Percentiles rank a stretch among this genome's conserved stretches.
These are phyloP conservation scores for Aaosphaeria arxii DNA, from an alignment of 2,329 filamentous ascomycete species.

Conservation along the genomic window DNA sequence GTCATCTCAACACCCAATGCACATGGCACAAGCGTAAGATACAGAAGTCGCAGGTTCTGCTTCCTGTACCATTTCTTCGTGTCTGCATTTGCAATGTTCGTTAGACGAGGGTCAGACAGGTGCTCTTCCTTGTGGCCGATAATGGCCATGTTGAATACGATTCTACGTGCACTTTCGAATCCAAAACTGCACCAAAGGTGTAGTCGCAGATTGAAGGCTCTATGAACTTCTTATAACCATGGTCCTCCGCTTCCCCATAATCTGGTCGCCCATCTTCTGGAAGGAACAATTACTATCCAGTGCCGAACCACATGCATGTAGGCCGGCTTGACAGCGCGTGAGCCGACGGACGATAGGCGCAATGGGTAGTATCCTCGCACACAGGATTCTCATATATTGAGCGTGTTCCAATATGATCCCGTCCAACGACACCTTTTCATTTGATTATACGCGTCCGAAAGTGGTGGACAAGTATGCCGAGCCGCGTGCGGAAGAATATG, in stretches of 20 bases:
- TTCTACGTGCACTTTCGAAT: not conserved
- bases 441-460: not conserved
- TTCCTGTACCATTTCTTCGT: not conserved
- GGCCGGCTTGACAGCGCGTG: not conserved
- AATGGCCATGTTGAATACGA: not conserved
- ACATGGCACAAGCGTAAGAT: not conserved
- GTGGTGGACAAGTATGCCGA: not conserved
- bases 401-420: not conserved
- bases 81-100: not conserved
- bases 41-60: not conserved
- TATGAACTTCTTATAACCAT: not conserved
- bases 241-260: too few relatives aligned
- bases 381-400: not conserved
- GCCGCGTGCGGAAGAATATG: too few relatives aligned
- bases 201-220: not conserved
- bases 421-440: not conserved
- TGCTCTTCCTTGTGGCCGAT: constrained; percentile 1
- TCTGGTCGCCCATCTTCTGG: too few relatives aligned
- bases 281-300: not conserved
- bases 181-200: not conserved
- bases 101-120: not conserved
- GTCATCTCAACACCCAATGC: constrained; percentile 1
- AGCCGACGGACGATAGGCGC: not conserved
- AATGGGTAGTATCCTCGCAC: not conserved
- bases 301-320: not conserved